Evolutionary conservation across 2,329 filamentous ascomycete species (phyloP).

Genomic region (Metarhizium anisopliae): DNA sequence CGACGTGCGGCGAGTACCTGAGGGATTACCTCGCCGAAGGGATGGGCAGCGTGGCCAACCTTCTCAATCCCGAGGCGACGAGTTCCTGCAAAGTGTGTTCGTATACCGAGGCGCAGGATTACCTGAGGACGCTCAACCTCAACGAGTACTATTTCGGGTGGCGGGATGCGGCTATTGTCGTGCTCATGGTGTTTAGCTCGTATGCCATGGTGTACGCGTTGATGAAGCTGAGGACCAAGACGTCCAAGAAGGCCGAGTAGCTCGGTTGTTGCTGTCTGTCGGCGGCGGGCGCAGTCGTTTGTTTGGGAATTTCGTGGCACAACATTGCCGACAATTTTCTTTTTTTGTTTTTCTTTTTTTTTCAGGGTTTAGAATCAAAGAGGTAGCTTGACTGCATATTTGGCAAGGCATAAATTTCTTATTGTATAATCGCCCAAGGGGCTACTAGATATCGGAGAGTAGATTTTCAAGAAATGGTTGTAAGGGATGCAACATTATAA

Average conservation of each 20-base stretch:
- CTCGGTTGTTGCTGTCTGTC: too few species aligned
- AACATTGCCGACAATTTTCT: too few species aligned
- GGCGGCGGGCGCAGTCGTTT: too few species aligned
- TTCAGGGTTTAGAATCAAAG: too few species aligned
- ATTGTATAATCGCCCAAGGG: too few species aligned
- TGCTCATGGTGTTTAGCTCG: constrained; percentile 44
- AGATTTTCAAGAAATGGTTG: too few species aligned
- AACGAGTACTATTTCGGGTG: constrained; percentile 55
- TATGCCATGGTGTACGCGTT: constrained; percentile 38
- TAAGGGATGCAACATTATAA: too few species aligned
- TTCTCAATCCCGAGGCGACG: constrained; percentile 52
- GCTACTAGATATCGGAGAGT: too few species aligned
- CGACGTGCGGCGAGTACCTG: constrained; percentile 52
- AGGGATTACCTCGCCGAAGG: constrained; percentile 35
- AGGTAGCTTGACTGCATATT: too few species aligned
- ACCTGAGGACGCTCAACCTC: constrained; percentile 50
- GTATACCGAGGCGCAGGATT: constrained; percentile 49
- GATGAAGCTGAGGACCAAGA: constrained; percentile 41
- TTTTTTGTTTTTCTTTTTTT: too few species aligned
- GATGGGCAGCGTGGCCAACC: constrained; percentile 27
- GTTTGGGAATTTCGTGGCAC: too few species aligned
- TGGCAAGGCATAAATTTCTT: too few species aligned
- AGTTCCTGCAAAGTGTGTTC: constrained; percentile 51
- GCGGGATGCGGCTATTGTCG: constrained; percentile 54
- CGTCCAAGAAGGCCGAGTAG: constrained; percentile 35